Conservation (phyloP, 441 rosid genomes). For the Populus tomentosa region DNA sequence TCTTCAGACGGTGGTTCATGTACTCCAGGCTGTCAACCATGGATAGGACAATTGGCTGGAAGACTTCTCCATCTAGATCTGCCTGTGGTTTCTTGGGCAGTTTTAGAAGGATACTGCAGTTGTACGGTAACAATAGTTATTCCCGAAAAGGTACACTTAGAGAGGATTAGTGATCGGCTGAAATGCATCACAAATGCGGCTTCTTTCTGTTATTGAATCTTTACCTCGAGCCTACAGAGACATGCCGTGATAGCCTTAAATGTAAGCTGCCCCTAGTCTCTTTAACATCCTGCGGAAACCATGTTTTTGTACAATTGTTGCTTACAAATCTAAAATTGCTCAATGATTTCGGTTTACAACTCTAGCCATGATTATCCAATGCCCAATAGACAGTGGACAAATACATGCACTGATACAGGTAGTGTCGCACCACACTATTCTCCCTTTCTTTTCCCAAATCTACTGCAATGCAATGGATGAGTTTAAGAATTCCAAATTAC, state of each 20-base stretch:
- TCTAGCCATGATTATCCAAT: not conserved
- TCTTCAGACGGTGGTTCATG: slow-evolving; percentile 37
- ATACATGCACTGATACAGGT: not conserved
- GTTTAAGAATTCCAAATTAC: not conserved
- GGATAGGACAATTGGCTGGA: slow-evolving; percentile 22
- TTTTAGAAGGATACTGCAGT: slow-evolving; percentile 37
- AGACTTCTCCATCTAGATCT: slow-evolving; percentile 20
- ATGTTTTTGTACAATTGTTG: not conserved
- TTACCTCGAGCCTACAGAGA: not conserved
- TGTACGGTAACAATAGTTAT: slow-evolving; percentile 29
- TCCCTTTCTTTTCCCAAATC: not conserved
- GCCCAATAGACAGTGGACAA: not conserved
- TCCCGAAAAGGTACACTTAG: slow-evolving; percentile 21
- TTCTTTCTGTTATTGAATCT: not conserved
- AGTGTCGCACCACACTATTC: not conserved
- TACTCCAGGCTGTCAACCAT: slow-evolving; percentile 30
- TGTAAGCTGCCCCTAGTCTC: not conserved
- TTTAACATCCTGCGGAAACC: not conserved
- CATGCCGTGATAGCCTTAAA: not conserved
- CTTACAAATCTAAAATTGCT: not conserved
- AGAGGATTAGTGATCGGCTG: slow-evolving; percentile 15
- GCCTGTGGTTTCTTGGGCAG: slow-evolving; percentile 24
- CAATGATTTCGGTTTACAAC: not conserved
- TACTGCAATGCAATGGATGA: not conserved
- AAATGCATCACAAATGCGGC: not conserved